Evolutionary conservation across 2,329 filamentous ascomycete species (phyloP), one percentile per base, ranked within the genome.

Genomic region (Claviceps citrina): DNA sequence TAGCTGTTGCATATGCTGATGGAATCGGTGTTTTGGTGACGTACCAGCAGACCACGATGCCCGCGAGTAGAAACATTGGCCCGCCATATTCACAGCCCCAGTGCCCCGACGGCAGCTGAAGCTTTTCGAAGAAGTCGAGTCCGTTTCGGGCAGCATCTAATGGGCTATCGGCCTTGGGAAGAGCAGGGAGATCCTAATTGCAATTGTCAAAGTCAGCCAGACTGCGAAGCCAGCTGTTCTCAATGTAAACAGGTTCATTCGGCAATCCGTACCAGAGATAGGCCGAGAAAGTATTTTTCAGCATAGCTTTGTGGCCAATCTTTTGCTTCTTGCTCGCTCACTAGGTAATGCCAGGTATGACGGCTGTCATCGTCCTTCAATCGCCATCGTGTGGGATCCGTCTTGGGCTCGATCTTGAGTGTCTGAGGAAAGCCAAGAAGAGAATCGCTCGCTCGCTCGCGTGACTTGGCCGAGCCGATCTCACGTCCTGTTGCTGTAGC

Each of bases 41-140:
- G 57, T 93, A 87, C 77, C 84, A 93, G 22, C 82, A 72, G 49
- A 93, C 76, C 45, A 95, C 76, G 18, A 94, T 58, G 33, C 89
- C 84, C 0, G 89, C 85, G 1, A 96, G 68, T 30, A 96, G 72
- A 55, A 98, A 98, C 84, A 95, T 89, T 4, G 91, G 91, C 0
- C 91, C 91, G 40, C 91, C 91, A 63, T 98, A 98, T 58, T 98
- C 91, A 64, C 89, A 96, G 5, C 71, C 91, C 91, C 91, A 98
- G 54, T 95, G 84, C 5, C 91, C 91, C 1, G 84, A 81, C 12
- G 81, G 77, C 1, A 95, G 70, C 58, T 98, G 91, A 19, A 96
- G 73, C 46, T 89, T 74, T 42, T 87, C 83, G 64, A 93, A 94
- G 66, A 94, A 96, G 3, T 73, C 66, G 40, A 96, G 70, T 28